A percentile compares a stretch with the other conserved stretches of the same genome.
phyloP scores from a whole-genome alignment of 495 filamentous ascomycete genomes.

The Neurospora sublineolata region DNA sequence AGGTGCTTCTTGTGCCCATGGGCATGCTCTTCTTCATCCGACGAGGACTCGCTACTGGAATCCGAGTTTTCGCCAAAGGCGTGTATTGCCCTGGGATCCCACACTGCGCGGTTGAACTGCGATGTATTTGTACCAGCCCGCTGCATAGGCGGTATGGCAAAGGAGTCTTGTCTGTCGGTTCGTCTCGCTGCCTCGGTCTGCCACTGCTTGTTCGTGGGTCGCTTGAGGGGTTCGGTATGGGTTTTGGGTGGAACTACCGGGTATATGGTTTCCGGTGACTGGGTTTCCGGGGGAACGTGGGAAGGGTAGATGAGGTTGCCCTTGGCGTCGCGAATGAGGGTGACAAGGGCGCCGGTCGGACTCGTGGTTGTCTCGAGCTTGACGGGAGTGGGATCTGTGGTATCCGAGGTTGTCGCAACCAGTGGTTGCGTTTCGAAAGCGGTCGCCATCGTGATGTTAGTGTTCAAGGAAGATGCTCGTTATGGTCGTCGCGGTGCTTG shows the following conservation, averaged over 20 bases:
- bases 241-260: constrained; percentile 2
- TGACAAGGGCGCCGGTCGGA: constrained; percentile 11
- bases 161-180: constrained; percentile 5
- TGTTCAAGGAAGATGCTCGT: background rate
- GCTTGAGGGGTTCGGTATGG: background rate
- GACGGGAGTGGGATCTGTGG: constrained; percentile 1
- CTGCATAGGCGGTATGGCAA: constrained; percentile 6
- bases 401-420: background rate
- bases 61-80: constrained; percentile 9
- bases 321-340: constrained; percentile 20
- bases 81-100: background rate
- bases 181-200: constrained; percentile 10
- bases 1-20: background rate
- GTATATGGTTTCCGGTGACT: constrained; percentile 16
- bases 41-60: constrained; percentile 14
- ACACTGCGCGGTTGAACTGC: constrained; percentile 3
- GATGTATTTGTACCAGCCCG: constrained; percentile 22
- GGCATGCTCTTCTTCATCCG: constrained; percentile 12
- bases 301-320: constrained; percentile 26
- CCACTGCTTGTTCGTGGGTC: constrained; percentile 5
- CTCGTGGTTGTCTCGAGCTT: constrained; percentile 10
- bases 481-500: background rate
- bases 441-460: background rate
- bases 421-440: background rate
- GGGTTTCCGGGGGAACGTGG: constrained; percentile 25